These are phyloP conservation scores for Barnettozyma hawaiiensis DNA, from an alignment of 1,139 yeast species.

Conservation along the genomic window DNA sequence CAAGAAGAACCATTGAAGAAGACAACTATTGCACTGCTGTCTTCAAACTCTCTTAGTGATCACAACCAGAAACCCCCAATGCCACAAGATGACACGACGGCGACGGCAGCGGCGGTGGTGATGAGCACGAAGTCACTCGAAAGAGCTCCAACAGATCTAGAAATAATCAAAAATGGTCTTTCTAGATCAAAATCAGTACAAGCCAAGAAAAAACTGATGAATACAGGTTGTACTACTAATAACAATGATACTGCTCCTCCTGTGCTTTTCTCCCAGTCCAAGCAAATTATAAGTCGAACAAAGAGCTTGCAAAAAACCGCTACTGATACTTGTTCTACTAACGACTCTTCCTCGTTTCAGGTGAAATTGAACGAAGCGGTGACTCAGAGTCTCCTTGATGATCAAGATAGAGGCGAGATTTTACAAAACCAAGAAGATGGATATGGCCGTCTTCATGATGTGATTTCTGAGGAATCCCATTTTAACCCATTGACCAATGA, in stretches of 20 bases:
- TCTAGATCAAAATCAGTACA: slow-evolving; percentile 12
- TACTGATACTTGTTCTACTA: background rate
- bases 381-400: background rate
- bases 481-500: slow-evolving; percentile 13
- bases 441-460: background rate
- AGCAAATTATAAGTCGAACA: slow-evolving; percentile 5
- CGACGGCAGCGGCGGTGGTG: background rate
- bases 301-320: background rate
- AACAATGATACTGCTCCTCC: slow-evolving; percentile 15
- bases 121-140: slow-evolving; percentile 6
- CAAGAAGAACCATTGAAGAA: slow-evolving; percentile 3
- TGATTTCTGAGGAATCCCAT: slow-evolving; percentile 1
- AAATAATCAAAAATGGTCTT: slow-evolving; percentile 8
- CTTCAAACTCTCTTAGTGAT: slow-evolving; percentile 1
- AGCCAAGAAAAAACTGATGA: slow-evolving; percentile 2
- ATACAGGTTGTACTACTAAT: background rate
- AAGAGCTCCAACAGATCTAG: slow-evolving; percentile 4
- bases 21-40: slow-evolving; percentile 6
- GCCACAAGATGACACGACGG: too few relatives aligned
- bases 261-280: slow-evolving; percentile 16
- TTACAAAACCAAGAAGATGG: background rate
- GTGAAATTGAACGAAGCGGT: slow-evolving; percentile 1
- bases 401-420: background rate
- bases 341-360: background rate
- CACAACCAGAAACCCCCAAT: background rate